Conservation (phyloP, 179 eudicot species). For the Vitellaria paradoxa region DNA sequence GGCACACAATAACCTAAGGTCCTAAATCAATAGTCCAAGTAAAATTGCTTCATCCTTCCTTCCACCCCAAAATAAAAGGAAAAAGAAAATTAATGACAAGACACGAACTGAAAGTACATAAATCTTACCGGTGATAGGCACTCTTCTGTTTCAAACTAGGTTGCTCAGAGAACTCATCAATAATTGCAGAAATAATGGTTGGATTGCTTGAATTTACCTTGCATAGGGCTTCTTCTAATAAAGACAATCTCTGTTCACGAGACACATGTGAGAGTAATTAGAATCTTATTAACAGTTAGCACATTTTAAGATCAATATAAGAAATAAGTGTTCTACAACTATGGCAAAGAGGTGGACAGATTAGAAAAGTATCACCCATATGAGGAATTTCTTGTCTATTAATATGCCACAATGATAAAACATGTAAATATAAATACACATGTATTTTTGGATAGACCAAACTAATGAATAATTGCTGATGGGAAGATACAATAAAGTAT, state of each 20-base stretch:
- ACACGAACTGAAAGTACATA: background rate
- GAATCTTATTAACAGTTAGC: too few species aligned
- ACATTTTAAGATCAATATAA: background rate
- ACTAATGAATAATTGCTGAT: background rate
- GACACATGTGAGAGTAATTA: background rate
- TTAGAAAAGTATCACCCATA: background rate
- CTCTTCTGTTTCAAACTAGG: constrained; percentile 69
- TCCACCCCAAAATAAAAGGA: too few species aligned
- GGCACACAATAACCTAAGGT: too few species aligned
- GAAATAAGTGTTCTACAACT: background rate
- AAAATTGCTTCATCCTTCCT: too few species aligned
- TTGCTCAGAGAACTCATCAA: constrained; percentile 42
- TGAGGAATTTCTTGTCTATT: background rate
- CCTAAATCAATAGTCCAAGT: too few species aligned
- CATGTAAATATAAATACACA: background rate
- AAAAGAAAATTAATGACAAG: background rate
- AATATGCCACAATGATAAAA: background rate
- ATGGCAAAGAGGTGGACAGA: background rate
- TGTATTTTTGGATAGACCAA: background rate
- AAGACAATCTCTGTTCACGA: constrained; percentile 46
- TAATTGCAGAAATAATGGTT: constrained; percentile 31
- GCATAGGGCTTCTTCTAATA: constrained; percentile 54
- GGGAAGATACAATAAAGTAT: background rate
- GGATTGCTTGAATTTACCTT: constrained; percentile 39
- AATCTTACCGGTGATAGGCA: constrained; percentile 49